Base-by-base conservation (phyloP, 495 filamentous ascomycete species). In the Trichoderma erinaceum region DNA sequence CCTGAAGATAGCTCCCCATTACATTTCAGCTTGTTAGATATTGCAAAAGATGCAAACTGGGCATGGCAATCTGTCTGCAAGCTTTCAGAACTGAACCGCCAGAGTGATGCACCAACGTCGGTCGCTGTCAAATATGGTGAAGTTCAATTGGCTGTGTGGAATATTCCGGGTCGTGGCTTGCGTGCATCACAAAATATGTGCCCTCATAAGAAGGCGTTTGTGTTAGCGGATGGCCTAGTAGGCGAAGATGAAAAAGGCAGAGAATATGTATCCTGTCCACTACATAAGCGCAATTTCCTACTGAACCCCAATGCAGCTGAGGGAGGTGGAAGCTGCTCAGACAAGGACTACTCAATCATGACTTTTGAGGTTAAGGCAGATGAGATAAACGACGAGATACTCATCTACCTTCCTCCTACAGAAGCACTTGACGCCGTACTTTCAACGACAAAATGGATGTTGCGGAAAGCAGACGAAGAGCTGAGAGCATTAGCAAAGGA, bases 161-260 rank as follows among this genome's bases (percentile, higher is more conserved):
- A 92, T 74, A 83, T 97, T 70, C 85, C 86, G 68, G 94, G 92
- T 23, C 85, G 86, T 65, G 96, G 86, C 78, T 66, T 52, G 48
- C 95, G 93, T 74, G 90, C 92, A n/a, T 90, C 89, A 18, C 94
- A 98, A 83, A 93, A 98, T 76, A 98, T 98, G 94, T 98, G 94
- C 75, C 94, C 94, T 16, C 92, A 97, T 79, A 97, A 97, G 79
- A 90, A 93, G 35, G 88, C 93, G 0, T 97, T 98, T 76, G 89
- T 92, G 38, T 85, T 97, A 43, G 90, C 89, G 0, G 94, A 97
- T 74, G 92, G 92, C 6, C 73, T 98, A 2, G 86, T 97, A 50
- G 94, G 94, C n/a, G 89, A 96, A 52, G 86, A 89, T 67, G 52
- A 90, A 89, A 41, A 90, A 92, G 41, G 61, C 7, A 10, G 61